A percentile compares a stretch with the other conserved stretches of the same genome.
Conservation (phyloP, 2,329 filamentous ascomycete genomes). For the Ilyonectria mors-panacis region DNA sequence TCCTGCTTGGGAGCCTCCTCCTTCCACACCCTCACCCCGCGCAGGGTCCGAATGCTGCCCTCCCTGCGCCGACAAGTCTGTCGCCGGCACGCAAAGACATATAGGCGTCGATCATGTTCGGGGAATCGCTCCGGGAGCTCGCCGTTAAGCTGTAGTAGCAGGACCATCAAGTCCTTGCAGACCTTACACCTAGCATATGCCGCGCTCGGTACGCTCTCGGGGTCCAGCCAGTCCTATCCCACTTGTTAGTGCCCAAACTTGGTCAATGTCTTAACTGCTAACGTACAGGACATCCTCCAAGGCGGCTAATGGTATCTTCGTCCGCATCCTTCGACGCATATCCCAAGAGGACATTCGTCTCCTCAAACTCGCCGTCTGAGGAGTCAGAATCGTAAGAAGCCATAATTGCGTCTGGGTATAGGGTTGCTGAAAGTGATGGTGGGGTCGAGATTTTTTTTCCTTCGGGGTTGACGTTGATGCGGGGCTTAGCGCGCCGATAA, state of each 20-base stretch:
- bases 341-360: slow-evolving; percentile 91
- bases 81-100: slow-evolving; percentile 85
- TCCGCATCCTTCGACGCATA: slow-evolving; percentile 86
- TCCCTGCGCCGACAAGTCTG: slow-evolving; percentile 86
- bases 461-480: slow-evolving; percentile 44
- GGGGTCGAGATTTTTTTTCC: slow-evolving; percentile 61
- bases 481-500: slow-evolving; percentile 50
- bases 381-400: slow-evolving; percentile 90
- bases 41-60: slow-evolving; percentile 83
- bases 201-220: slow-evolving; percentile 79
- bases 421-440: slow-evolving; percentile 48
- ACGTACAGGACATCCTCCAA: slow-evolving; percentile 89
- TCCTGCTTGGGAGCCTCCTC: slow-evolving; percentile 52
- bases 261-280: slow-evolving; percentile 10
- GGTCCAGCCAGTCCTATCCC: slow-evolving; percentile 84
- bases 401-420: slow-evolving; percentile 63
- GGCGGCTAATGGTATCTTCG: slow-evolving; percentile 87
- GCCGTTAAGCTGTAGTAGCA: slow-evolving; percentile 92
- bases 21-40: slow-evolving; percentile 74
- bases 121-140: slow-evolving; percentile 91
- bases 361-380: slow-evolving; percentile 78
- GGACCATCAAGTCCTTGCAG: slow-evolving; percentile 86
- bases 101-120: slow-evolving; percentile 88
- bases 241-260: slow-evolving; percentile 36
- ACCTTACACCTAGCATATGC: slow-evolving; percentile 87